These are phyloP conservation scores for Quercus agrifolia DNA, from an alignment of 306 rosid genomes.

Conservation along the genomic window DNA sequence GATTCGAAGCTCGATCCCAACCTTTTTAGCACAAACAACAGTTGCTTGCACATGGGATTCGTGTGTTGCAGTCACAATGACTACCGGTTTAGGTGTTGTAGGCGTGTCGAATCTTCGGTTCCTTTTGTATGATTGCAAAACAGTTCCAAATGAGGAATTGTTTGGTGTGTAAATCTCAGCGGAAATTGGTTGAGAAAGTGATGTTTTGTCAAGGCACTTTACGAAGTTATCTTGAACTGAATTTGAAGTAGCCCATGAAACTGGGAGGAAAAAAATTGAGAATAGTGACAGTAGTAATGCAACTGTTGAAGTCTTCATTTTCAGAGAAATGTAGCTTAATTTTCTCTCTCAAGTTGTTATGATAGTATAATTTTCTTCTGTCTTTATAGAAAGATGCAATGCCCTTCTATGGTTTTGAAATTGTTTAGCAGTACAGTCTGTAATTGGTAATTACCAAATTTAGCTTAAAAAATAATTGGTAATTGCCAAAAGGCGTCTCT, in stretches of 20 bases:
- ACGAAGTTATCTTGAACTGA: slow-evolving; percentile 36
- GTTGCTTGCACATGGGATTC: slow-evolving; percentile 67
- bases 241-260: slow-evolving; percentile 31
- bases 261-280: slow-evolving; percentile 24
- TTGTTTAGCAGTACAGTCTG: no score
- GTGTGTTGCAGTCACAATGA: slow-evolving; percentile 54
- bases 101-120: slow-evolving; percentile 45
- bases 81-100: slow-evolving; percentile 58
- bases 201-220: slow-evolving; percentile 37
- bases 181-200: slow-evolving; percentile 25
- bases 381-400: no score
- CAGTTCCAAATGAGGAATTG: slow-evolving; percentile 28
- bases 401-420: no score
- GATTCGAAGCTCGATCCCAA: slow-evolving; percentile 50
- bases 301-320: no score
- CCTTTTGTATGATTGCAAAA: slow-evolving; percentile 49
- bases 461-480: no score
- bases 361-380: no score
- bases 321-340: no score
- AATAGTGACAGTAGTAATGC: no score
- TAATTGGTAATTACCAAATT: no score
- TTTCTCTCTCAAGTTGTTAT: no score
- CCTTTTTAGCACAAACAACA: slow-evolving; percentile 57
- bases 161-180: slow-evolving; percentile 28
- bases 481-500: no score